Conservation (phyloP, 106 monocot species). For the Phalaenopsis aphrodite region DNA sequence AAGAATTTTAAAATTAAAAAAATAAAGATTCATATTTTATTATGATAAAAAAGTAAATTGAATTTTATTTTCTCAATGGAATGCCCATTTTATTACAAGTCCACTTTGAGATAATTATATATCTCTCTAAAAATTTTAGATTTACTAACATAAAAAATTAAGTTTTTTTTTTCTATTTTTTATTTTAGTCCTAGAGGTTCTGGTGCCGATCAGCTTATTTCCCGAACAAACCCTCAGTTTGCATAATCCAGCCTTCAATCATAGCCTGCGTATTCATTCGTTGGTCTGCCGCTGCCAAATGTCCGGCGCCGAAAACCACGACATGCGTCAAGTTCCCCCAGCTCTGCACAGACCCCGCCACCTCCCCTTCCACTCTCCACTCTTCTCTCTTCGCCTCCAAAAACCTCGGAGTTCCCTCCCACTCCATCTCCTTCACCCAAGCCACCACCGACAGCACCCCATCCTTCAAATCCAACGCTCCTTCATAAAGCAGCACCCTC, state of each 20-base stretch:
- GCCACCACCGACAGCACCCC: conserved; percentile 83
- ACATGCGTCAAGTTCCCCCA: conserved; percentile 39
- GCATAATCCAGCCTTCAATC: conserved; percentile 80
- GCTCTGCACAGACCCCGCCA: conserved; percentile 69
- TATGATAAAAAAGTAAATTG: too few species aligned
- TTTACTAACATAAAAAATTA: too few species aligned
- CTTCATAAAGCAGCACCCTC: conserved; percentile 69
- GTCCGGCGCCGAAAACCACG: conserved; percentile 60
- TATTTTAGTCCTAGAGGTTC: too few species aligned
- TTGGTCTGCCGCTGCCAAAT: conserved; percentile 63
- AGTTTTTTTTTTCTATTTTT: too few species aligned
- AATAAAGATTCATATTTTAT: too few species aligned
- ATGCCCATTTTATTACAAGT: too few species aligned
- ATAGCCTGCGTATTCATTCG: conserved; percentile 60
- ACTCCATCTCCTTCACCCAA: conserved; percentile 61
- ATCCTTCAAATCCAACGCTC: conserved; percentile 56
- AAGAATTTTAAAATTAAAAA: too few species aligned
- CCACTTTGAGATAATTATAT: too few species aligned
- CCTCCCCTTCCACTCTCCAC: conserved; percentile 50
- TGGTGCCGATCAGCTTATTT: neutral
- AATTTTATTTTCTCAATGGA: too few species aligned
- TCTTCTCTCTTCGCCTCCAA: conserved; percentile 46
- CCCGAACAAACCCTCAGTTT: conserved; percentile 30
- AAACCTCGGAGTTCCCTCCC: conserved; percentile 57
- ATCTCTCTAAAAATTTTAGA: too few species aligned